Conservation (phyloP, 2,329 filamentous ascomycete species). For the Xylaria hypoxylon region DNA sequence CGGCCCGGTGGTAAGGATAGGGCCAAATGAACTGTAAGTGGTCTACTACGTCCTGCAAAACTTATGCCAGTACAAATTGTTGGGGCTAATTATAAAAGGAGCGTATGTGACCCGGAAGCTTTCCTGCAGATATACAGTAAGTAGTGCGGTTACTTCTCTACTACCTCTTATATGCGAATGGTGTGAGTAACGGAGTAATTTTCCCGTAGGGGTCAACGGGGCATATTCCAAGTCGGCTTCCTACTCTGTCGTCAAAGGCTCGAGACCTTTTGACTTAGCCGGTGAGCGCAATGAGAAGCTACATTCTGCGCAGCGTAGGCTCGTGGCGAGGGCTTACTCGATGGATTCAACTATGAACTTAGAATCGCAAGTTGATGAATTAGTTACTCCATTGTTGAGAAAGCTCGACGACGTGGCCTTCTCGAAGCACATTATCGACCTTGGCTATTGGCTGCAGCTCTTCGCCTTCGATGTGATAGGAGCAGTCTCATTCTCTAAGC, state of each 20-base stretch:
- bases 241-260: conserved; percentile 34
- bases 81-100: conserved; percentile 23
- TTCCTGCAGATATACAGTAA: conserved; percentile 36
- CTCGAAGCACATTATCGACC: conserved; percentile 19
- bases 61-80: background rate
- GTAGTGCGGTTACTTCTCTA: background rate
- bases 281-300: conserved; percentile 37
- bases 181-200: background rate
- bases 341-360: conserved; percentile 39
- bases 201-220: conserved; percentile 18
- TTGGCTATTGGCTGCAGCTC: conserved; percentile 35
- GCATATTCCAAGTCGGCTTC: conserved; percentile 27
- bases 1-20: conserved; percentile 36
- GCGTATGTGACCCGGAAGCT: conserved; percentile 31
- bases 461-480: conserved; percentile 39
- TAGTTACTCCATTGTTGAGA: conserved; percentile 14
- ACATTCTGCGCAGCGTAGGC: conserved; percentile 35
- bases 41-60: background rate
- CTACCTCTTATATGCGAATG: background rate
- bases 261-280: conserved; percentile 36
- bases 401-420: conserved; percentile 25
- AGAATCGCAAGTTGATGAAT: conserved; percentile 32
- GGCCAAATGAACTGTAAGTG: conserved; percentile 36
- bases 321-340: conserved; percentile 38
- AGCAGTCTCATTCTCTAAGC: conserved; percentile 35